These are phyloP conservation scores for Eruca vesicaria DNA, from an alignment of 441 rosid genomes.

Conservation along the genomic window DNA sequence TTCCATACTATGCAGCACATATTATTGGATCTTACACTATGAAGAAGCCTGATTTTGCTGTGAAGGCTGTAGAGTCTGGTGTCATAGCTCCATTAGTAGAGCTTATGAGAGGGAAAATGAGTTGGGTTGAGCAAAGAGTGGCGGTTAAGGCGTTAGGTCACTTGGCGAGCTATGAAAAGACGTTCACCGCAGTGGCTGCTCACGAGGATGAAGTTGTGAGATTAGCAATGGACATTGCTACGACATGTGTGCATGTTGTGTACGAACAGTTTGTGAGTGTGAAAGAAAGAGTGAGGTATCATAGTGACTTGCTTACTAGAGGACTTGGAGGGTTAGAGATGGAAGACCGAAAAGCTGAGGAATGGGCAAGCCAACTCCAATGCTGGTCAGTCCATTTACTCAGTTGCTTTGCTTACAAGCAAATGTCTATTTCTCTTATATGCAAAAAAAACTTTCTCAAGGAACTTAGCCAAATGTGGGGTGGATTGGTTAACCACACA, in stretches of 20 bases:
- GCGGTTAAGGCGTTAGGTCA: slow-evolving; percentile 77
- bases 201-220: slow-evolving; percentile 50
- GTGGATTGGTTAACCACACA: slow-evolving; percentile 51
- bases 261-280: slow-evolving; percentile 50
- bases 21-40: slow-evolving; percentile 74
- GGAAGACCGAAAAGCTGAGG: slow-evolving; percentile 69
- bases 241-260: slow-evolving; percentile 46
- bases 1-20: slow-evolving; percentile 85
- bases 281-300: slow-evolving; percentile 53
- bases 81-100: slow-evolving; percentile 64
- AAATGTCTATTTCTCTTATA: slow-evolving; percentile 43
- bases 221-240: slow-evolving; percentile 53
- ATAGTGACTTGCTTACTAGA: slow-evolving; percentile 66
- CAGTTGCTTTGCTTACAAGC: slow-evolving; percentile 65
- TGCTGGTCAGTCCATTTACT: slow-evolving; percentile 76
- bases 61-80: slow-evolving; percentile 53
- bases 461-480: slow-evolving; percentile 59
- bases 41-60: slow-evolving; percentile 61
- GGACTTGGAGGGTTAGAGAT: slow-evolving; percentile 61
- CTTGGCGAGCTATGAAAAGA: slow-evolving; percentile 58
- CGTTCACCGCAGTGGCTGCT: slow-evolving; percentile 50
- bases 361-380: slow-evolving; percentile 80
- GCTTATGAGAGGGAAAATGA: slow-evolving; percentile 71
- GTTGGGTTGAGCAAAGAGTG: slow-evolving; percentile 87
- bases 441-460: slow-evolving; percentile 54